phyloP scores from a whole-genome alignment of 441 rosid species.

The Aquilaria agallochum region DNA sequence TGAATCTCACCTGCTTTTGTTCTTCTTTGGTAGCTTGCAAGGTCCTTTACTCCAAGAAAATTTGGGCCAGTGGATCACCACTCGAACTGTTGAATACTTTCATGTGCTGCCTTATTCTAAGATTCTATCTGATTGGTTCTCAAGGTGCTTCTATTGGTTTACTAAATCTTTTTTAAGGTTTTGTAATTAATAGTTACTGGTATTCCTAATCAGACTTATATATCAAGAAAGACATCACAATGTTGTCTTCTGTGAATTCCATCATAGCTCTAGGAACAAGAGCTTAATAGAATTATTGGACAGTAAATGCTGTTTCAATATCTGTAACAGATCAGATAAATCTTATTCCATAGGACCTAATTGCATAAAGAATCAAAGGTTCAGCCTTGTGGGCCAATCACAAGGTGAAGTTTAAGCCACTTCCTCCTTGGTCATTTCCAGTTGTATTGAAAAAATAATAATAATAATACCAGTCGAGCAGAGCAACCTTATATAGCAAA shows the following conservation, averaged over 20 bases:
- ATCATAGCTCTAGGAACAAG: not conserved
- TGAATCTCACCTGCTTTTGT: constrained; percentile 38
- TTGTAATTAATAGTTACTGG: not conserved
- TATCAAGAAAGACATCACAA: not conserved
- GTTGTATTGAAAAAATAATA: no score
- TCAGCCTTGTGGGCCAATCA: no score
- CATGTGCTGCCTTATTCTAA: constrained; percentile 72
- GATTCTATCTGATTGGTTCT: constrained; percentile 52
- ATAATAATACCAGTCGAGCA: no score
- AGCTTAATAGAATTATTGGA: not conserved
- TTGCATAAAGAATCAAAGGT: no score
- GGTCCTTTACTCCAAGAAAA: constrained; percentile 57
- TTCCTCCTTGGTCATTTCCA: no score
- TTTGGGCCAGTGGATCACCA: constrained; percentile 38
- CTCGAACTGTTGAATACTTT: constrained; percentile 58
- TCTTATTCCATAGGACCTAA: no score
- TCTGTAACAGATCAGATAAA: no score
- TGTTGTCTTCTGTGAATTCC: not conserved
- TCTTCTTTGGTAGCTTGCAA: constrained; percentile 47
- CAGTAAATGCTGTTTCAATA: not conserved
- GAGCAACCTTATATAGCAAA: no score
- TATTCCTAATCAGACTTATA: not conserved
- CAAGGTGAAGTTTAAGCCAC: no score
- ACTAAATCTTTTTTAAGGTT: no score
- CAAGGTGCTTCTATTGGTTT: constrained; percentile 34